Base-by-base conservation (phyloP, 169 alveolate species). In the Babesia microti region DNA sequence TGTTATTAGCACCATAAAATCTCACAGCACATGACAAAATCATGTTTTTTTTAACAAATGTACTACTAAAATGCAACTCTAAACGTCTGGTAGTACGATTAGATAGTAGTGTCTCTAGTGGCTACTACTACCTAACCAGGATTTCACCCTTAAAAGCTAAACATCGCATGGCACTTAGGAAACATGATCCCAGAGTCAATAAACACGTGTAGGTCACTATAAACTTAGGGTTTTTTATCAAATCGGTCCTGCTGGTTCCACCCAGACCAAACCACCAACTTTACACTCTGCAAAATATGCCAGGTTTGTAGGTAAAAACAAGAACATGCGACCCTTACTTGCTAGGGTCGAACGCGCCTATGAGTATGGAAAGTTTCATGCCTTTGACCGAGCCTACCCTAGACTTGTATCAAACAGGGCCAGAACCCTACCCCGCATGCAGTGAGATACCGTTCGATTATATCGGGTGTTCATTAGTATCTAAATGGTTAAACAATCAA, bases 111-210 rank as follows among this genome's bases (percentile, higher is more conserved):
- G 83, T 80, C 33, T 70, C 72, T 43, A 73, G 84, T 18, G 82
- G 82, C 42, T 83, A 69, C 51, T 55, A 57, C 23, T 83, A 83
- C 41, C 27, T 80, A 45, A 83, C 91, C 0, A 68, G 54, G 30
- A 75, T 78, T 21, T 83, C 91, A 1, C 91, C 91, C 1, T 55
- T 27, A 28, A 83, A 83, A 43, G 34, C 82, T 28, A 75, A 69
- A 51, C 65, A 63, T 27, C 60, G 88, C 34, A 51, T 83, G 48
- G 84, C 87, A 11, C 65, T 83, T 22, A 57, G 88, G 36, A 83
- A 83, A 40, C 72, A 79, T 44, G 91, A 83, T 54, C 88, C 88
- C 11, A 63, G 78, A 14, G 85, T 74, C 36, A 73, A 80, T 37
- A 71, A 60, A 17, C 91, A 83, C 37, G 87, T 83, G 91, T 83